Conservation (phyloP, 495 filamentous ascomycete species). For the Penicillium cosmopolitanum region DNA sequence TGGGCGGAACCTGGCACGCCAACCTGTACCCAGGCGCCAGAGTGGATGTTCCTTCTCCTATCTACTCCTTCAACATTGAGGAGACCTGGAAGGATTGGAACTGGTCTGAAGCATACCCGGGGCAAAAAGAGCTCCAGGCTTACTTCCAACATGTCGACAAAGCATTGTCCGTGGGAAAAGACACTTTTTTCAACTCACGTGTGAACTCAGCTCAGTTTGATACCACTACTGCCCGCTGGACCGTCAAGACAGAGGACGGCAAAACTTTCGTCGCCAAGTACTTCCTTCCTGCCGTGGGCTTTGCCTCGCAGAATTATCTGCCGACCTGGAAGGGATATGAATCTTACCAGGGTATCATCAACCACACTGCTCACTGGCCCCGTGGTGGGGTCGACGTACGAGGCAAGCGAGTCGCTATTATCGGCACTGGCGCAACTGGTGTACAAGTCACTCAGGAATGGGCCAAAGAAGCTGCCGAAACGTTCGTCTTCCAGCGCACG, state of each 20-base stretch:
- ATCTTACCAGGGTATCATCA: slow-evolving; percentile 54
- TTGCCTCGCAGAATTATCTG: slow-evolving; percentile 38
- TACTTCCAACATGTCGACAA: slow-evolving; percentile 63
- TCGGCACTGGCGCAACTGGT: slow-evolving; percentile 64
- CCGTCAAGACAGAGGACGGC: slow-evolving; percentile 52
- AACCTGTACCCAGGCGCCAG: slow-evolving; percentile 51
- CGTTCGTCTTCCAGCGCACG: slow-evolving; percentile 57
- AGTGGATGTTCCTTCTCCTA: slow-evolving; percentile 53
- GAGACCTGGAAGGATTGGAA: slow-evolving; percentile 58
- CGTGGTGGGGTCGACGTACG: slow-evolving; percentile 48
- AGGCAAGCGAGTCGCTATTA: slow-evolving; percentile 55
- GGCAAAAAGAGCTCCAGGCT: slow-evolving; percentile 48
- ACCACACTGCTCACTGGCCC: slow-evolving; percentile 66
- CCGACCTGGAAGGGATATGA: slow-evolving; percentile 57
- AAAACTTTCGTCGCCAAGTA: slow-evolving; percentile 47
- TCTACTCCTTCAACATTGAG: slow-evolving; percentile 54
- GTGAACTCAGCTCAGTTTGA: slow-evolving; percentile 50
- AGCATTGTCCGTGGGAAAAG: slow-evolving; percentile 51
- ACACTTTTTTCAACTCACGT: slow-evolving; percentile 52
- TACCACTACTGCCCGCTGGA: slow-evolving; percentile 43
- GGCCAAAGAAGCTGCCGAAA: slow-evolving; percentile 39
- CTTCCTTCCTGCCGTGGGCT: slow-evolving; percentile 49
- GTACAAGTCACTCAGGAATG: slow-evolving; percentile 61
- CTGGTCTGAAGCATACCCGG: slow-evolving; percentile 57
- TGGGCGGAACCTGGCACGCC: slow-evolving; percentile 56